Evolutionary conservation across 148 eudicot genomes (phyloP), one percentile per base, ranked within the genome.

Genomic region (Fagopyrum tataricum): DNA sequence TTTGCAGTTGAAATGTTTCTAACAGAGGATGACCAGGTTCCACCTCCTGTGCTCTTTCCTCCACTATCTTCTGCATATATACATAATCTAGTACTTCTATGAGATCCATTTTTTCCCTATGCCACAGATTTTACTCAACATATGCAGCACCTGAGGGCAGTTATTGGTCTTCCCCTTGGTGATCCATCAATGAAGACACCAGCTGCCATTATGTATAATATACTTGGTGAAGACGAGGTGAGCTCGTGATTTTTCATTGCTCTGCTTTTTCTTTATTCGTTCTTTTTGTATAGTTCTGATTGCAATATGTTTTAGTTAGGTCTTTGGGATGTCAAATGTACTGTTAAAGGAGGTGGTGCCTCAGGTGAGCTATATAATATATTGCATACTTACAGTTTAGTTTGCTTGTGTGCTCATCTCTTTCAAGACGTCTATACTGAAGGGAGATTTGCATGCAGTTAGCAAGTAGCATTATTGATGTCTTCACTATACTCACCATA

Each of bases 151-250:
- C 84, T 95, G 75, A 85, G 97, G 73, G 98, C 98, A 48, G 87
- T 95, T 76, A 72, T 91, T 78, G 98, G 98, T 72, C 96, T 95
- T 76, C 98, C 93, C 40, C 93, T 95, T 41, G 98, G 98, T 76
- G 92, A 91, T 84, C 90, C 96, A 67, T 90, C 98, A 59, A 87
- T 95, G 97, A 95, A 95, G 85, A 82, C 89, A 76, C 88, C 85
- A 75, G 97, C 98, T 83, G 87, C 96, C 39, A 76, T 91, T 68
- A 91, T 95, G 98, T 91, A 90, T 78, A 95, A 95, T 67, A 90
- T 95, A 75, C 83, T 95, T n/a, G 98, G 98, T 61, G 98, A 91
- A 90, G 97, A 85, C 15, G 98, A 95, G 89, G 98, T 91, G 48
- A 81, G 52, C 14, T 64, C 10, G 7, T 64, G 37, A 18, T 64